Evolutionary conservation across 2,329 filamentous ascomycete species (phyloP), one percentile per base, ranked within the genome.

Genomic region (Alternaria alternata): DNA sequence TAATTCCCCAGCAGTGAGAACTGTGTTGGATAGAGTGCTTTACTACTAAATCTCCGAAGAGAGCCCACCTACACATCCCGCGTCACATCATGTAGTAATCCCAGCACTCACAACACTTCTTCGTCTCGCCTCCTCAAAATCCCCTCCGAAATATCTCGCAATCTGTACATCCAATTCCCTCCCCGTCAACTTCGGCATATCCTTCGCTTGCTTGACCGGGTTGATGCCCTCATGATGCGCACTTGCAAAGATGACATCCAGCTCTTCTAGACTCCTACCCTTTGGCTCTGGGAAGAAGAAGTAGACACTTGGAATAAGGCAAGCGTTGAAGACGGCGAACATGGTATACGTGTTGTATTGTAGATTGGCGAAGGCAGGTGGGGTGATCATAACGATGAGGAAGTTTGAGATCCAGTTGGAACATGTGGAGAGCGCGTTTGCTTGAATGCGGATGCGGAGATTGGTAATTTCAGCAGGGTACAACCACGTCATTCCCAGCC

Each of bases 391-490:
- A 59, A 89, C 87, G 22, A 89, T 85, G 67, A 88, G 75, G 73
- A 89, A 88, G 87, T 87, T 64, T 6, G 55, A 58, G 5, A 59
- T 43, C 60, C 61, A 62, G 41, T 66, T 64, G 0, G 54, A 59
- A 20, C 57, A 59, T 0, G 62, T 60, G 7, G 41, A 56, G 16
- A 36, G 64, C 0, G 90, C 89, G 61, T 92, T 92, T 11, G 90
- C 90, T 67, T 89, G 88, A 3, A 89, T 90, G n/a, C 90, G 85
- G 1, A 91, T 84, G 59, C 88, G 84, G 0, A 91, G 78, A 0
- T 90, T 89, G 68, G 91, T 92, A 61, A 92, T 92, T 72, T 93
- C 89, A 3, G 89, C 88, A 0, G 87, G 88, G 57, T 90, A 90
- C 0, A 90, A 75, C 84, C 78, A 77, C 0, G 82, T 81, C 4